Base-by-base conservation (phyloP, 2,329 filamentous ascomycete species). In the Teratosphaeriaceae sp. region DNA sequence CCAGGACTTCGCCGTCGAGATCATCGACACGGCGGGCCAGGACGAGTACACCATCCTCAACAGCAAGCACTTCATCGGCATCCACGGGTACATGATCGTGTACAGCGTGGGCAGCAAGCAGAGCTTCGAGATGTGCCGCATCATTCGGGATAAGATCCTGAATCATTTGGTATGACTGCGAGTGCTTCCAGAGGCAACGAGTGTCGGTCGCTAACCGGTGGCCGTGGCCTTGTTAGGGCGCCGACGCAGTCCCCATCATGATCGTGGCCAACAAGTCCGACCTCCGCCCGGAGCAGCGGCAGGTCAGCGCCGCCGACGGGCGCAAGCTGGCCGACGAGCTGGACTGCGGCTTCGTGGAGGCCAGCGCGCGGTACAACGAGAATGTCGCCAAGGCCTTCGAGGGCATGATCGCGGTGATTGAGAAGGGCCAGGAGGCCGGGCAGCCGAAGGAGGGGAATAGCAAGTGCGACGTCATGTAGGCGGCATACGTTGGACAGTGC, bases 1-100 rank as follows among this genome's bases (percentile, higher is more conserved):
- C 39, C 88, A 96, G 66, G 92, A 97, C 53, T 98, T 82, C 67
- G 82, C 86, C 40, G 95, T 89, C 11, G 92, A 98, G 71, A 97
- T 98, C 59, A 92, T 98, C 65, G 92, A 98, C 65, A 98, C 92
- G 21, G 92, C 92, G 41, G 92, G 92, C 47, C 61, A 92, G 84
- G 92, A 98, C 73, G 92, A 98, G 69, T 98, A 98, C 73, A 94
- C 87, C 63, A 96, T 97, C 53, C 75, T 98, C 49, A 97, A 96
- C 68, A 94, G 87, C 50, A 97, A 97, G 72, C 90, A 97, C 65
- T 97, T 97, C 60, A 97, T 98, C 65, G 92, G 92, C 50, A 97
- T 97, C 54, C 92, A 98, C 71, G 92, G 92, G 44, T 98, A 97
- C 67, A 88, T 98, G 78, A 84, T 98, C 47, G 90, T 96, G 38